These are phyloP conservation scores for Erythrobasidium hasegawianum DNA, from an alignment of 1,284 basidiomycete species.

Conservation along the genomic window DNA sequence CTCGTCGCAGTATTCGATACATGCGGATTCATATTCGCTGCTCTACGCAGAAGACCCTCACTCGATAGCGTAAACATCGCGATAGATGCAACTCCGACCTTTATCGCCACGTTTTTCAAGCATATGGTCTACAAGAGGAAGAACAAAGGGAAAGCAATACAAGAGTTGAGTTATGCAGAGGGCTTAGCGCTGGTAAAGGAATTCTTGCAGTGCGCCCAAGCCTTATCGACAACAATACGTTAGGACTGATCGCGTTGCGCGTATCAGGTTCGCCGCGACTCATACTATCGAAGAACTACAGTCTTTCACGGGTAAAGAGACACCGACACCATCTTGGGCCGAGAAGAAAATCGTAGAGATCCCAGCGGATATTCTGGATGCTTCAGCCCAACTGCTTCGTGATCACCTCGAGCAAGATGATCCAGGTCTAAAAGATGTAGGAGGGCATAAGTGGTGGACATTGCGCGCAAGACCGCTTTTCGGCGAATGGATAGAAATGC, in stretches of 20 bases:
- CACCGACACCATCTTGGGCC: slow-evolving; percentile 28
- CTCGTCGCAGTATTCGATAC: slow-evolving; percentile 21
- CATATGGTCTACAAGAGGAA: slow-evolving; percentile 20
- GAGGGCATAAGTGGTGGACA: slow-evolving; percentile 25
- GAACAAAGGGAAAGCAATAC: slow-evolving; percentile 4
- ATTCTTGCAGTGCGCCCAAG: slow-evolving; percentile 7
- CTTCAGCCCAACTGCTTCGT: slow-evolving; percentile 8
- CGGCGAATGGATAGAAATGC: slow-evolving; percentile 33
- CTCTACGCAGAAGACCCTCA: slow-evolving; percentile 56
- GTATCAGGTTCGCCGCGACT: slow-evolving; percentile 3
- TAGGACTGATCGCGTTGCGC: too few species aligned
- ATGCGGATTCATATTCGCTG: slow-evolving; percentile 83
- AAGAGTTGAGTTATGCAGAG: slow-evolving; percentile 20
- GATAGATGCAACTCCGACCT: slow-evolving; percentile 26
- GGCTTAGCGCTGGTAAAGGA: slow-evolving; percentile 17
- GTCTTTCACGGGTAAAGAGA: slow-evolving; percentile 32
- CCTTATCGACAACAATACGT: too few species aligned
- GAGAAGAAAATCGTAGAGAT: slow-evolving; percentile 14
- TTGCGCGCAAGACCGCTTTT: slow-evolving; percentile 19
- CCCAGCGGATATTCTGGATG: slow-evolving; percentile 15
- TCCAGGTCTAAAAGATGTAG: slow-evolving; percentile 19
- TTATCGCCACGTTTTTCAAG: slow-evolving; percentile 19
- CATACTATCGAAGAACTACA: slow-evolving; percentile 29
- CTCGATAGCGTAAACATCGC: slow-evolving; percentile 33
- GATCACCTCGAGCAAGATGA: slow-evolving; percentile 21